Evolutionary conservation across 768 basidiomycete genomes (phyloP).

Genomic region (Lactarius akahatsu): DNA sequence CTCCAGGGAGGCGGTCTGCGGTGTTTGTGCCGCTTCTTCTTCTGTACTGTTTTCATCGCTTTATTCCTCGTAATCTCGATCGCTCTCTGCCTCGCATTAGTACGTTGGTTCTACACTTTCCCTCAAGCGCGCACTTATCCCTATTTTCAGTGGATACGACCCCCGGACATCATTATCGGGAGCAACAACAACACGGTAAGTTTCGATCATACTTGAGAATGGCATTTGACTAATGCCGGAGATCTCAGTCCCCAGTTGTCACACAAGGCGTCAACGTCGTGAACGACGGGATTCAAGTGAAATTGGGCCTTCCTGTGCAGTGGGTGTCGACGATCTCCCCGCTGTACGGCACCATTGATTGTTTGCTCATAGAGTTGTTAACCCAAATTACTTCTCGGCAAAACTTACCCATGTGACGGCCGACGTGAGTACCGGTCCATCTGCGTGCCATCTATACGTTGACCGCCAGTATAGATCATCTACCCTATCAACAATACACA

Average conservation of each 20-base stretch:
- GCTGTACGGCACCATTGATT: conserved; percentile 10
- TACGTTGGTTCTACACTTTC: conserved; percentile 37
- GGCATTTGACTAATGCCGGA: background rate
- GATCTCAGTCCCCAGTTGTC: conserved; percentile 1
- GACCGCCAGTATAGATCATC: conserved; percentile 47
- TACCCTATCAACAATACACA: conserved; percentile 73
- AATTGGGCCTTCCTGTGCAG: conserved; percentile 25
- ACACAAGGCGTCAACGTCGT: conserved; percentile 13
- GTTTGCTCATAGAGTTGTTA: conserved; percentile 57
- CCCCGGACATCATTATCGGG: conserved; percentile 65
- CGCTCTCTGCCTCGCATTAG: conserved; percentile 63
- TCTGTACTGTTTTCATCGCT: conserved; percentile 67
- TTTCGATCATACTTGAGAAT: conserved; percentile 40
- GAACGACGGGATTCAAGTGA: conserved; percentile 23
- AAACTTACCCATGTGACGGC: conserved; percentile 63
- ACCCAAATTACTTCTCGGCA: conserved; percentile 80
- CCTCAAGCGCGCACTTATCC: conserved; percentile 15
- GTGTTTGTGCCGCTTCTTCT: conserved; percentile 69
- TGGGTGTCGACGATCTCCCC: conserved; percentile 23
- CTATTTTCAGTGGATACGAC: conserved; percentile 64
- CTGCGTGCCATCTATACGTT: conserved; percentile 11
- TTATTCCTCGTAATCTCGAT: conserved; percentile 67
- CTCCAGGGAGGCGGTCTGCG: conserved; percentile 57
- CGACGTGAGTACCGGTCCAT: conserved; percentile 42
- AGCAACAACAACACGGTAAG: conserved; percentile 40